A percentile compares a stretch with the other conserved stretches of the same genome.
Conservation (phyloP, 345 rosid species). For the Litchi chinensis region DNA sequence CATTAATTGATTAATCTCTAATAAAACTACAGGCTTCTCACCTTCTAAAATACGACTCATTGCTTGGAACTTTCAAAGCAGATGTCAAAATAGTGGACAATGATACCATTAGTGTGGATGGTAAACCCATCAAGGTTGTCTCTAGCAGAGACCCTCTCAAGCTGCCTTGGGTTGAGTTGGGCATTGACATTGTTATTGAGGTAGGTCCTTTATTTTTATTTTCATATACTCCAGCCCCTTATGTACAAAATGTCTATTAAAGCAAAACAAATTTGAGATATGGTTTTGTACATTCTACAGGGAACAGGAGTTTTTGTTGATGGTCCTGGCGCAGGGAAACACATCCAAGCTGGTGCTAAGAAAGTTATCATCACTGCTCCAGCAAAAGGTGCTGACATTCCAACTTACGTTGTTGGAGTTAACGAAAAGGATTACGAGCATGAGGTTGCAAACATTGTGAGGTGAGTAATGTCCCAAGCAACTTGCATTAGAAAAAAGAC, state of each 20-base stretch:
- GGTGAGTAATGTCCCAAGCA: slow-evolving; percentile 43
- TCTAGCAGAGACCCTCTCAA: slow-evolving; percentile 90
- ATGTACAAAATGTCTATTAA: background rate
- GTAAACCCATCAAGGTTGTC: slow-evolving; percentile 84
- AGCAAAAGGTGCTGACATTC: slow-evolving; percentile 98
- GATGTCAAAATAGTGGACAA: slow-evolving; percentile 83
- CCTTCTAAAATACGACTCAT: slow-evolving; percentile 91
- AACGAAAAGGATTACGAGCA: slow-evolving; percentile 81
- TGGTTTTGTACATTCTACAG: slow-evolving; percentile 34
- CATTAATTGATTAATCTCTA: background rate
- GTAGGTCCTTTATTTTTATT: slow-evolving; percentile 25
- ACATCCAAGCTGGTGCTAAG: slow-evolving; percentile 97
- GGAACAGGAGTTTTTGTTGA: slow-evolving; percentile 99
- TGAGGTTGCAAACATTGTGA: slow-evolving; percentile 77
- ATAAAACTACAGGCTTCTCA: slow-evolving; percentile 75
- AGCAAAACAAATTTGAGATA: background rate
- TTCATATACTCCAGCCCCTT: background rate
- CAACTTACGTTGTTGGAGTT: slow-evolving; percentile 93
- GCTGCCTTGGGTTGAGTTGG: slow-evolving; percentile 99
- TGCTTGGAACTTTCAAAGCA: slow-evolving; percentile 96
- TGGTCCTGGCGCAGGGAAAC: slow-evolving; percentile 99
- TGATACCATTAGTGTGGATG: slow-evolving; percentile 86
- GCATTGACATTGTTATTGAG: slow-evolving; percentile 98
- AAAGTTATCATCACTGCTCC: slow-evolving; percentile 98
- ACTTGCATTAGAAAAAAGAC: background rate